Evolutionary conservation across 2,329 filamentous ascomycete genomes (phyloP), one percentile per base, ranked within the genome.

Genomic region (Aspergillus proliferans): DNA sequence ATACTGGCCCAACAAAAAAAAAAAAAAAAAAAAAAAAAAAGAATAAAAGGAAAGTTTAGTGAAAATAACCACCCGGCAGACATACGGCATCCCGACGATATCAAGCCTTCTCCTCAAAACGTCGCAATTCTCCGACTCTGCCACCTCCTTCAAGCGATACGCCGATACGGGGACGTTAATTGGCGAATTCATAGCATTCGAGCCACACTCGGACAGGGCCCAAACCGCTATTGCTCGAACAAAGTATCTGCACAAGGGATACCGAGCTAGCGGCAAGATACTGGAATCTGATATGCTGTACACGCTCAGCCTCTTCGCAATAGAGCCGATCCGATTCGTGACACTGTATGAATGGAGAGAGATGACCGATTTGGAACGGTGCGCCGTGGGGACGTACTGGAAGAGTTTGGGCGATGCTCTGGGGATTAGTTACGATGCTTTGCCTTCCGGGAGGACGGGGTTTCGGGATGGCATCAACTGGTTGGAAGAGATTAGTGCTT

Each of bases 371-470:
- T 74, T 89, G 71, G 87, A 91, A 64, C 63, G 72, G 4, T 86
- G 83, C 52, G 85, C 85, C 0, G 64, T 84, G 19, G 82, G 79
- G 10, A 82, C 80, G 1, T 81, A 86, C 60, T 89, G 85, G 86
- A 87, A 86, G 64, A 75, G 75, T 49, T 71, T 89, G 6, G 86
- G 85, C 3, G 83, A 88, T 56, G 79, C 81, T 50, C 85, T 90
- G 81, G 77, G 74, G 0, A 87, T 90, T 47, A 67, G 69, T 3
- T 79, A 71, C 42, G 63, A 64, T 0, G 56, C 47, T 1, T 64
- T 82, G 7, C 72, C 71, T 1, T 74, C 71, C 0, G 58, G 52
- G 2, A 55, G 59, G 18, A 58, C 53, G 1, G 72, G 70, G 0
- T 79, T 74, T 56, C 61, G 62, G 3, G 75, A 79, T 52, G 76